Conservation (phyloP, 2,329 filamentous ascomycete species). For the Ciborinia camelliae region DNA sequence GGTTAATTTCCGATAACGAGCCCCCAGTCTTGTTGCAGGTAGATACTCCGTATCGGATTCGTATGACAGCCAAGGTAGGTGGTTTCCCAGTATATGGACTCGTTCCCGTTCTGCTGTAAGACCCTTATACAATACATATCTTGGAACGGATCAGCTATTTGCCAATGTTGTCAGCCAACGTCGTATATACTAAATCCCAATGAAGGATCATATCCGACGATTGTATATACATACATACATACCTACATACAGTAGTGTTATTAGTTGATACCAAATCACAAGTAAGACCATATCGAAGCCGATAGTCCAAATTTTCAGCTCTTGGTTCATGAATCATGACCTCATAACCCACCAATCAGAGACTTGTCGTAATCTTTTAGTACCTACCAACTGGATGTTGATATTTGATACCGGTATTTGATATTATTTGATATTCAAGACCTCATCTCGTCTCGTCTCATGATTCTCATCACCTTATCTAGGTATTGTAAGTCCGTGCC, state of each 20-base stretch:
- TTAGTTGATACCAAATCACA: conserved; percentile 3
- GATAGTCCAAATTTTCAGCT: conserved; percentile 12
- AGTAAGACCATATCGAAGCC: not conserved
- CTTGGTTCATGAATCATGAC: not conserved
- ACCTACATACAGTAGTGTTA: no score
- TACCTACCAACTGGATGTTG: no score
- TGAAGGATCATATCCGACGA: conserved; percentile 11
- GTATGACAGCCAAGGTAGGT: not conserved
- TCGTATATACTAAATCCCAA: conserved; percentile 7
- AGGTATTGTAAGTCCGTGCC: conserved; percentile 12
- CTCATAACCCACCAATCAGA: not conserved
- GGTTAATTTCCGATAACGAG: conserved; percentile 16
- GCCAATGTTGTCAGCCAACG: conserved; percentile 14
- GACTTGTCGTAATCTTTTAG: not conserved
- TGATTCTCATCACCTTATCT: conserved; percentile 10
- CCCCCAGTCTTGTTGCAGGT: conserved; percentile 4
- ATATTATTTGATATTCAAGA: conserved; percentile 16
- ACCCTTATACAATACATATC: conserved; percentile 1
- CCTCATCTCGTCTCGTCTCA: no score
- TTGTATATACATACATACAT: no score
- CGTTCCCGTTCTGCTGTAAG: conserved; percentile 6
- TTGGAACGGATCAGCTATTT: conserved; percentile 12
- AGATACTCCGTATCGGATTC: not conserved
- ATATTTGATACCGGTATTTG: no score
- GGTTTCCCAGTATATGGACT: not conserved